Conservation (phyloP, 106 monocot species). For the Alisma plantagoaquatica region DNA sequence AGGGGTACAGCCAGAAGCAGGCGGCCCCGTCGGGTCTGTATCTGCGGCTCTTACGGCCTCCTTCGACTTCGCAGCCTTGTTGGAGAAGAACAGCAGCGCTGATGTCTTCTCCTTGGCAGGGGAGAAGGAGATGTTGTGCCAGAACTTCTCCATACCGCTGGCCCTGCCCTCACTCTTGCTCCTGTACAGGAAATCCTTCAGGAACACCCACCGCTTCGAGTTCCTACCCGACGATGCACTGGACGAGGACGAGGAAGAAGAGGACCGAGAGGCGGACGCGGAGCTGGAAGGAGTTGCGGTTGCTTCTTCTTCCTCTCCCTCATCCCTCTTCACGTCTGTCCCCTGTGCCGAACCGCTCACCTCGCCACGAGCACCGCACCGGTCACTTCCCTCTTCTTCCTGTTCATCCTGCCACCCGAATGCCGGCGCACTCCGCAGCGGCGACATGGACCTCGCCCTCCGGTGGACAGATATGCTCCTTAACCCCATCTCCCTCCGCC, state of each 20-base stretch:
- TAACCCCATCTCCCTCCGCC: slow-evolving; percentile 56
- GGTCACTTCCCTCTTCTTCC: slow-evolving; percentile 10
- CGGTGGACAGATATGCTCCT: slow-evolving; percentile 72
- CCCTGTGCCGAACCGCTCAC: too few species aligned
- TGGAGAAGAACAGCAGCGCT: neutral
- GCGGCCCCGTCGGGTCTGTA: neutral
- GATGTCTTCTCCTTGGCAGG: slow-evolving; percentile 12
- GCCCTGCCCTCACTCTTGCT: slow-evolving; percentile 92
- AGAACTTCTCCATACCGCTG: slow-evolving; percentile 57
- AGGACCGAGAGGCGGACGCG: slow-evolving; percentile 44
- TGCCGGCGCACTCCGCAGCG: slow-evolving; percentile 30
- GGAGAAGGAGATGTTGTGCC: slow-evolving; percentile 51
- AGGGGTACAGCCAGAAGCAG: neutral
- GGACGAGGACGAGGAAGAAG: too few species aligned
- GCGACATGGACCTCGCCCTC: slow-evolving; percentile 87
- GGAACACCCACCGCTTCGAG: slow-evolving; percentile 85
- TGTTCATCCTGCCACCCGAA: slow-evolving; percentile 37
- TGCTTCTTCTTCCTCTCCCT: slow-evolving; percentile 6
- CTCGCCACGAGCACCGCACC: neutral
- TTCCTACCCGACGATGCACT: too few species aligned
- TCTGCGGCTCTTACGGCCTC: slow-evolving; percentile 2
- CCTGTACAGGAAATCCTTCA: slow-evolving; percentile 88
- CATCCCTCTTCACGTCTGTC: slow-evolving; percentile 17
- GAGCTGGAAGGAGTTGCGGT: slow-evolving; percentile 27
- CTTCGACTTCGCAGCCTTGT: too few species aligned